Evolutionary conservation across 2,329 filamentous ascomycete species (phyloP), one percentile per base, ranked within the genome.

Genomic region (Kalmusia sp.): DNA sequence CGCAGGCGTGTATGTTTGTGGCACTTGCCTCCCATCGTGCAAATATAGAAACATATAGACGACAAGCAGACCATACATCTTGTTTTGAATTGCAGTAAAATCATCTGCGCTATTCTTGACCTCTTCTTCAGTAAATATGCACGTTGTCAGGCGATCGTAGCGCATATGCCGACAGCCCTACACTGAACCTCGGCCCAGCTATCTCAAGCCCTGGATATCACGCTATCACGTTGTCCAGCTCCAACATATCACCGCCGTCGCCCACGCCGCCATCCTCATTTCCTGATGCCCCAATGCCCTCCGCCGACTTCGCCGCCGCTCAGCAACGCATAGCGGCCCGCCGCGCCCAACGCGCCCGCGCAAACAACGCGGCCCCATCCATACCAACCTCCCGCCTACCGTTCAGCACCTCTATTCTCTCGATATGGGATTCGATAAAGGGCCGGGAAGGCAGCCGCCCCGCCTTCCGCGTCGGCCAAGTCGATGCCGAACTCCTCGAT

Each of bases 401-500:
- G 3, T 70, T 89, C 47, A 82, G 81, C 50, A 70, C 63, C 52
- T 70, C 76, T 0, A 77, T 78, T 28, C 69, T 84, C 15, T 76
- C 77, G 31, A 76, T 85, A 49, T 96, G 90, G 91, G 85, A 92
- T 68, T 78, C 83, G 4, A 77, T 93, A 35, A 85, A 85, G 33
- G 87, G 89, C 5, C 86, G 90, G 55, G 87, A 92, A 69, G 91
- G 92, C 38, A 93, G 90, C 21, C 82, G 87, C 14, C 93, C 95
- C 4, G 88, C 91, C 9, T 97, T 96, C 73, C 88, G 95, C 49
- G 95, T 99, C 24, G 92, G 93, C 24, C 95, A 99, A 77, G 91
- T 98, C 37, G 95, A 99, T 74, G 92, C 95, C 31, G 95, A 98
- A 74, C 81, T 99, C 44, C 83, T 99, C 15, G 95, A 99, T 74